phyloP scores from a whole-genome alignment of 2,329 filamentous ascomycete species.

The Sporothrix brasiliensis region DNA sequence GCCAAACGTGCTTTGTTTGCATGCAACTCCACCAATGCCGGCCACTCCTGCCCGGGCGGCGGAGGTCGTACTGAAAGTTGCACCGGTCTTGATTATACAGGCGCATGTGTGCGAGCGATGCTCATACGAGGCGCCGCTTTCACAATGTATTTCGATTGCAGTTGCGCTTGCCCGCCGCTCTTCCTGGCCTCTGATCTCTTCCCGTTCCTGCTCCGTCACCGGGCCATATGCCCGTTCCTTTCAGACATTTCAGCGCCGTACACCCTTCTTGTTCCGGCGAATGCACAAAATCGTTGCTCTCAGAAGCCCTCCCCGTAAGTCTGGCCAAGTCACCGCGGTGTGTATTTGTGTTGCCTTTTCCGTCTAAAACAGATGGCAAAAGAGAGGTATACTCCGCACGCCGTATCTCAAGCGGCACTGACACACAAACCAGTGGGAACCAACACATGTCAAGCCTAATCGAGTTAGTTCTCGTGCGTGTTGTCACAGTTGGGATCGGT shows the following conservation, averaged over 20 bases:
- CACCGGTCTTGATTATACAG: slow-evolving; percentile 10
- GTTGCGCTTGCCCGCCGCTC: neutral
- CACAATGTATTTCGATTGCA: neutral
- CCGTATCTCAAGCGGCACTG: neutral
- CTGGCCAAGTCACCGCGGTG: neutral
- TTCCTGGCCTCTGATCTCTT: neutral
- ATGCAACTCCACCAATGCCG: neutral
- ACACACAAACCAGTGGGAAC: neutral
- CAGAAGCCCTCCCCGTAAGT: neutral
- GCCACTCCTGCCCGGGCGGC: neutral
- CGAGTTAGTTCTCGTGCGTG: neutral
- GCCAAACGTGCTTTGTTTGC: neutral
- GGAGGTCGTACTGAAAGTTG: slow-evolving; percentile 10
- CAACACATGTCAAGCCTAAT: neutral
- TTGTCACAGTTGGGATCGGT: neutral
- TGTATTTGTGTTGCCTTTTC: neutral
- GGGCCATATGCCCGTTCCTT: neutral
- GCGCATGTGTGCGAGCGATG: neutral
- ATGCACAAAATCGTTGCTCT: neutral
- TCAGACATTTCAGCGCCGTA: neutral
- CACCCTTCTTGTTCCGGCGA: neutral
- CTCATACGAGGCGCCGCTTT: neutral
- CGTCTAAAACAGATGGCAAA: neutral
- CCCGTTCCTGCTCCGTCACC: neutral
- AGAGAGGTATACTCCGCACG: too few species aligned